A percentile compares a stretch with the other conserved stretches of the same genome.
These are phyloP conservation scores for Xylariales sp. DNA, from an alignment of 2,329 filamentous ascomycete genomes.

Conservation along the genomic window DNA sequence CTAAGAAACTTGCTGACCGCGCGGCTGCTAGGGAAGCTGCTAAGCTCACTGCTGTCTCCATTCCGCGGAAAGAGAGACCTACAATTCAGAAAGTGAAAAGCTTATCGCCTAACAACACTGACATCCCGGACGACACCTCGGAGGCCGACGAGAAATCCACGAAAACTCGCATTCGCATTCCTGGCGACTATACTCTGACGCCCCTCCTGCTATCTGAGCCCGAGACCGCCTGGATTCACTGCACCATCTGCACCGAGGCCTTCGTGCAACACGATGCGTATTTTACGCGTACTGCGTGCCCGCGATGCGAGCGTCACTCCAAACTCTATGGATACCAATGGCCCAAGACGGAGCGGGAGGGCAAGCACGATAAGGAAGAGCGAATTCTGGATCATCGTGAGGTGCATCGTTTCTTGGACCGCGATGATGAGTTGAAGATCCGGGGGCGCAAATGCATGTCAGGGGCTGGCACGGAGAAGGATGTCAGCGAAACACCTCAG, in stretches of 20 bases:
- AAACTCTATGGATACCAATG: slow-evolving; percentile 93
- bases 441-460: slow-evolving; percentile 34
- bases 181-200: slow-evolving; percentile 81
- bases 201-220: slow-evolving; percentile 69
- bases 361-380: slow-evolving; percentile 66
- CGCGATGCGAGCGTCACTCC: slow-evolving; percentile 88
- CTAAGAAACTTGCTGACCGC: not conserved
- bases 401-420: slow-evolving; percentile 76
- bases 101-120: no score
- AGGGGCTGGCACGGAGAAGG: slow-evolving; percentile 5
- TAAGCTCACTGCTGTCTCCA: not conserved
- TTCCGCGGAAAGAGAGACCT: not conserved
- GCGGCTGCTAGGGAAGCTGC: not conserved
- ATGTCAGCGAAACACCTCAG: no score
- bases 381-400: slow-evolving; percentile 78
- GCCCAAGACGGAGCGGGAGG: slow-evolving; percentile 88
- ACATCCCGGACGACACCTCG: not conserved
- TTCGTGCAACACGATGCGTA: slow-evolving; percentile 91
- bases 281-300: slow-evolving; percentile 78
- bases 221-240: slow-evolving; percentile 80
- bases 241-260: slow-evolving; percentile 72
- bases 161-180: slow-evolving; percentile 42
- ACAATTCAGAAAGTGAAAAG: no score
- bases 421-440: slow-evolving; percentile 59
- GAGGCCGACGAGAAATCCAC: not conserved